Evolutionary conservation across 257 asterid genomes (phyloP).

Genomic region (Solanum chaucha): DNA sequence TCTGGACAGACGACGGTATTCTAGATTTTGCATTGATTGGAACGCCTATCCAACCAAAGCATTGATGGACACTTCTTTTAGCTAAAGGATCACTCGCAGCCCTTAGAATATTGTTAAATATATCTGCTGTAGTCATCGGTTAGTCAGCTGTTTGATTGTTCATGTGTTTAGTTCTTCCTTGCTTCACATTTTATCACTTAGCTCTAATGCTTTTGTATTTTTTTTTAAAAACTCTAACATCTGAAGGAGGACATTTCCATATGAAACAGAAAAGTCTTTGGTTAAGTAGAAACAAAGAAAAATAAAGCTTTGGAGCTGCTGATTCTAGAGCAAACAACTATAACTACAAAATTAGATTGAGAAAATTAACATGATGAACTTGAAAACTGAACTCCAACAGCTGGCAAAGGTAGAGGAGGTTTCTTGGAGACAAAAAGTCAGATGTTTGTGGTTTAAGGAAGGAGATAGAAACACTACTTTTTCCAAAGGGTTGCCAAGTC

Average conservation of each 20-base stretch:
- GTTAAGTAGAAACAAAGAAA: not conserved
- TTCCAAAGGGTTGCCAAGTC: not conserved
- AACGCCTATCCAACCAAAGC: constrained; percentile 21
- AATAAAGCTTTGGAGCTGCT: not conserved
- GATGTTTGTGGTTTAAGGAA: not conserved
- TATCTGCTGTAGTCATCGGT: not conserved
- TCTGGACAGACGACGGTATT: constrained; percentile 28
- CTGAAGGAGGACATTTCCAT: not conserved
- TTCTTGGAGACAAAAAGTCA: not conserved
- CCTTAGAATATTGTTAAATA: not conserved
- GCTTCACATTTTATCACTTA: not conserved
- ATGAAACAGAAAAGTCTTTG: not conserved
- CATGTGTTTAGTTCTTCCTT: not conserved
- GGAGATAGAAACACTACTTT: not conserved
- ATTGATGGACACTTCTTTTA: not conserved
- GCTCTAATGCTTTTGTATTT: not conserved
- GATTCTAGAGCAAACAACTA: not conserved
- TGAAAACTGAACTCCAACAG: not conserved
- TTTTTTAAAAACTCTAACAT: not conserved
- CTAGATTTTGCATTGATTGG: constrained; percentile 29
- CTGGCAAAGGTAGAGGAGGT: not conserved
- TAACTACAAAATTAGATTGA: not conserved
- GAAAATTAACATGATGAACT: not conserved
- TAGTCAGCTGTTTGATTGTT: not conserved
- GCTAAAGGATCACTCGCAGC: not conserved